Evolutionary conservation across 2,329 filamentous ascomycete species (phyloP).

Genomic region (Ceratocystiopsis brevicomis): DNA sequence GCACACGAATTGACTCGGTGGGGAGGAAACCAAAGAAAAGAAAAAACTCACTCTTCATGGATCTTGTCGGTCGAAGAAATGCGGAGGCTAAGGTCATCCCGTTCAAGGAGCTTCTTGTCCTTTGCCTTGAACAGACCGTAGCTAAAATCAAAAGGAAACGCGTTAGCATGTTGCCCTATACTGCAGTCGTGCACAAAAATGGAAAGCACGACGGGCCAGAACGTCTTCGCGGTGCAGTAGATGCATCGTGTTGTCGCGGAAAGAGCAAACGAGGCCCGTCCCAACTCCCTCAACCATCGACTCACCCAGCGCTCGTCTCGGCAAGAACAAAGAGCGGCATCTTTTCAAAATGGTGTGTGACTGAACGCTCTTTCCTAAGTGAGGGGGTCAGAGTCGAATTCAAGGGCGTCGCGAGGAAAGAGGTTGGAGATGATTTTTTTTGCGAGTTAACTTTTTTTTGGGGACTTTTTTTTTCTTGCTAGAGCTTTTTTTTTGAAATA

Average conservation of each 20-base stretch:
- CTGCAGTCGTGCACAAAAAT: no score
- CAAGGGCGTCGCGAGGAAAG: not conserved
- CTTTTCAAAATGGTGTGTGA: slow-evolving; percentile 14
- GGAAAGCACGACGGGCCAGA: not conserved
- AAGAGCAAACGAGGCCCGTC: not conserved
- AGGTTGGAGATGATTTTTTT: not conserved
- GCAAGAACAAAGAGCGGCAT: slow-evolving; percentile 88
- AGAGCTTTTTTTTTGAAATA: slow-evolving; percentile 7
- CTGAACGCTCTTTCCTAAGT: not conserved
- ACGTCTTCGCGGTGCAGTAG: not conserved
- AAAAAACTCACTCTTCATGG: slow-evolving; percentile 54
- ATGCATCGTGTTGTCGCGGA: not conserved
- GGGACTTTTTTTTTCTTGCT: slow-evolving; percentile 10
- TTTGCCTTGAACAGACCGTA: slow-evolving; percentile 97
- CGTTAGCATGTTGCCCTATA: slow-evolving; percentile 13
- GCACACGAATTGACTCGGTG: no score
- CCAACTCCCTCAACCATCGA: slow-evolving; percentile 9
- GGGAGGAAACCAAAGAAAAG: not conserved
- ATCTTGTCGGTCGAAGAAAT: slow-evolving; percentile 66
- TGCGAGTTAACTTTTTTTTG: slow-evolving; percentile 9
- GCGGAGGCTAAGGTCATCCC: slow-evolving; percentile 54
- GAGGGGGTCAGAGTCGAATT: not conserved
- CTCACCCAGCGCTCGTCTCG: slow-evolving; percentile 71
- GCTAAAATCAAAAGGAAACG: slow-evolving; percentile 27
- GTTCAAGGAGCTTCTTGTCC: slow-evolving; percentile 94